Base-by-base conservation (phyloP, 2,329 filamentous ascomycete species). In the Rutstroemia sp. region DNA sequence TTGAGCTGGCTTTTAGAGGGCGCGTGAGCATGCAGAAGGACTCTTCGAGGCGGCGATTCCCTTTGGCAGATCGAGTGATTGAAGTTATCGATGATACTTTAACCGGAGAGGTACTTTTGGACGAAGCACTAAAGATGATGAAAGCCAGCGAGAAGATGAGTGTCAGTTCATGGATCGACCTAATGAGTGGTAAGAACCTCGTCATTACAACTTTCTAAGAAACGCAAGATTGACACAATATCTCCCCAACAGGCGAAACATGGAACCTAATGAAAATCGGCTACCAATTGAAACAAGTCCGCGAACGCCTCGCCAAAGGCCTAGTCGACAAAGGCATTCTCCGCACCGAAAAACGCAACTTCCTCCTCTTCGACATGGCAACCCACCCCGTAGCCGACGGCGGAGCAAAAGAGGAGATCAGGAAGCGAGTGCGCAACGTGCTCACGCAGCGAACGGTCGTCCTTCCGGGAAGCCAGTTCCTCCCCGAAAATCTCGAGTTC, bases 231-330 rank as follows among this genome's bases (percentile, higher is more conserved):
- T 55, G 16, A 55, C 39, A 54, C 19, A 38, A 19, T 41, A 38
- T 49, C 27, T 51, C 41, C 19, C 49, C 21, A 45, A 38, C 30
- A 97, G 92, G 94, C 71, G 94, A 99, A 75, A 99, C 94, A 55
- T 99, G 94, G 94, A 99, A 99, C 72, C 78, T 99, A 63, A 97
- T 99, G 94, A 99, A 99, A 79, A 99, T 99, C 67, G 94, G 94
- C 71, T 99, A 99, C 75, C 94, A 99, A 78, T 82, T 99, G 66
- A 99, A 99, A 78, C 94, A 99, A 80, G 94, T 99, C 58, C 91
- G 94, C 71, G 94, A 99, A 77, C 89, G 94, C 57, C 82, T 99
- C 57, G 92, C 92, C 69, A 99, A 99, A 75, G 94, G 94, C 37
- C 83, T 99, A 47, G 94, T 99, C 62, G 94, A 99, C 77, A 99